Evolutionary conservation across 129 eudicot genomes (phyloP), one percentile per base, ranked within the genome.

Genomic region (Daucus carota): DNA sequence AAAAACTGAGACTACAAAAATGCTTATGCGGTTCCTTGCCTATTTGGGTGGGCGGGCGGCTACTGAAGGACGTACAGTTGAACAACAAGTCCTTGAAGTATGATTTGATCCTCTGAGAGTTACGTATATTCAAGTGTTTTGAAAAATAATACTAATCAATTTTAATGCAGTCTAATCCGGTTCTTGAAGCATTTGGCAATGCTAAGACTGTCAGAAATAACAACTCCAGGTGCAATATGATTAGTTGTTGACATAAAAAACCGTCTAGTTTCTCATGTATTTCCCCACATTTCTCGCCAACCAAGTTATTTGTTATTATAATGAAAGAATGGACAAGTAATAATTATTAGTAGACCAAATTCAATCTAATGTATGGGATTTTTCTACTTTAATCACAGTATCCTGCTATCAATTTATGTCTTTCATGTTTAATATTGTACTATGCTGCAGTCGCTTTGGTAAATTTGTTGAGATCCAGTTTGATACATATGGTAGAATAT

Each of bases 11-110:
- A 95, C 97, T 76, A 95, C 99, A 31, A 95, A 95, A 83, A 95
- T 95, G 99, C 96, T 95, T 84, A 95, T 95, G 99, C 89, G 80
- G 70, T 95, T 89, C 79, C 97, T 95, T 81, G 99, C 99, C 75
- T 95, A 77, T 84, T 81, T 91, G 92, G 99, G 99, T 65, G 99
- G 99, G 48, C 87, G 99, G 52, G 86, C 84, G 79, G 92, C 92
- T 65, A 95, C 97, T 50, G 99, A 95, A 86, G 99, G 99, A 46
- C 96, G 97, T 54, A 95, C 99, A 47, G 97, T 95, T 76, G 99
- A 95, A 83, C 99, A 95, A 50, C 99, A 95, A 91, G 99, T 91
- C 84, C 99, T 95, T 85, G 99, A 91, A 86, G 99, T 95, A 95
- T 83, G 89, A 82, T 44, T 29, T 43, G 38, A 60, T 73, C 18